phyloP scores from a whole-genome alignment of 345 rosid genomes.

The Tarenaya hassleriana region DNA sequence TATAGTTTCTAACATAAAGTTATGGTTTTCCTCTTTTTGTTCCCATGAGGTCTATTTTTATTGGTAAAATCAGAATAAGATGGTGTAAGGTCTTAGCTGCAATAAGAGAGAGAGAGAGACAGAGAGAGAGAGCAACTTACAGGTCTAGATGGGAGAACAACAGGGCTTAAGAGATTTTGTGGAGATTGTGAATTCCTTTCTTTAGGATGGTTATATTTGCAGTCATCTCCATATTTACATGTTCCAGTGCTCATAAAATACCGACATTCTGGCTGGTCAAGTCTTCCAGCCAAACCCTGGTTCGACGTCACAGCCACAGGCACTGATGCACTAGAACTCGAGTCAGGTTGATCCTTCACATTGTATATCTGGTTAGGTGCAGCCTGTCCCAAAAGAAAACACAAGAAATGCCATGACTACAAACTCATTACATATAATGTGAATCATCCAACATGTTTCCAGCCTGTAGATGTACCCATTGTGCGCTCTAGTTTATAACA shows the following conservation, averaged over 20 bases:
- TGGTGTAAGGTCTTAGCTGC: too few relatives aligned
- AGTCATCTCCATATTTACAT: conserved; percentile 73
- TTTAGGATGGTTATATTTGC: conserved; percentile 81
- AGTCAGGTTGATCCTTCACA: conserved; percentile 41
- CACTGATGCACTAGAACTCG: conserved; percentile 41
- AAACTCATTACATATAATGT: not conserved
- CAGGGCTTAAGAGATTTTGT: conserved; percentile 29
- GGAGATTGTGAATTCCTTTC: conserved; percentile 48
- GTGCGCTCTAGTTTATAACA: not conserved
- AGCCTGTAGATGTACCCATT: too few relatives aligned
- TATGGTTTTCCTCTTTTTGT: too few relatives aligned
- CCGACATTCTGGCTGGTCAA: conserved; percentile 65
- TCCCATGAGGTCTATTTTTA: too few relatives aligned
- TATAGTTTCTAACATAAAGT: too few relatives aligned
- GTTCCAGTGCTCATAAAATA: conserved; percentile 65
- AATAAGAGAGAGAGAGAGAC: too few relatives aligned
- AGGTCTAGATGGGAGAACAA: conserved; percentile 61
- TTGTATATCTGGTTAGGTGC: conserved; percentile 41
- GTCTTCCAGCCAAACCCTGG: conserved; percentile 50
- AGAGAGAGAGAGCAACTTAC: too few relatives aligned
- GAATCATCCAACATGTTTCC: too few relatives aligned
- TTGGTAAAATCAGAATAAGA: not conserved
- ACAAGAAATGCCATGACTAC: not conserved
- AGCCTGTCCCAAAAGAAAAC: conserved; percentile 30
- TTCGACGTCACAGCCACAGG: conserved; percentile 31